Evolutionary conservation across 2,329 filamentous ascomycete genomes (phyloP), one percentile per base, ranked within the genome.

Genomic region (Dothistroma septosporum): DNA sequence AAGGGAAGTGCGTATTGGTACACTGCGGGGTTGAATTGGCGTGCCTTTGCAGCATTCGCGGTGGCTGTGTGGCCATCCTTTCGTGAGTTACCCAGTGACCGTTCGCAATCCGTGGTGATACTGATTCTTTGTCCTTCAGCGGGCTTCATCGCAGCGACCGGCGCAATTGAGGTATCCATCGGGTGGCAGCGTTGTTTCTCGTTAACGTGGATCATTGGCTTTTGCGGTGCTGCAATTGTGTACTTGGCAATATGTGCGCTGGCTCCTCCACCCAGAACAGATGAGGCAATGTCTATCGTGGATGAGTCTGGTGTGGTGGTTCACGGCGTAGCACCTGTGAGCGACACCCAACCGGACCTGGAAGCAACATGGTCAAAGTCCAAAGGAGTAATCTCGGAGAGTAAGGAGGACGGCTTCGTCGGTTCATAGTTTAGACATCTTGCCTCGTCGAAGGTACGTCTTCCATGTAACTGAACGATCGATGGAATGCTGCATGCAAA

Each of bases 1-100:
- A 44, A 7, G 3, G 53, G 58, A 28, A 62, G 65, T 12, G 67
- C 66, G 7, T 71, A 71, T 47, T 71, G 69, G 69, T 71, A 66
- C 57, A 60, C 53, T 5, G 47, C 31, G 10, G 68, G 68, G 28
- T 46, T 70, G 11, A 71, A 71, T 49, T 66, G 62, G 62, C 62
- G 69, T 11, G 68, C 62, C 9, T 67, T 68, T 56, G 48, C 61
- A 3, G 68, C 69, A 7, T 44, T 14, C 14, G 19, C 37, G 12
- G 3, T 44, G 14, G 12, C 37, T 44, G 19, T 44, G 12, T 44
- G 37, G 37, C 37, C 37, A 4, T 44, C 37, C 2, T 44, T 44
- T 19, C 37, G 37, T 44, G 19, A 44, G 37, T 44, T 14, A 7
- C 37, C 2, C 24, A 28, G 24, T 6, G 6, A 4, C 37, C 37